Evolutionary conservation across 192 early-diverging fungal species (phyloP).

Genomic region (Lobosporangium transversale): DNA sequence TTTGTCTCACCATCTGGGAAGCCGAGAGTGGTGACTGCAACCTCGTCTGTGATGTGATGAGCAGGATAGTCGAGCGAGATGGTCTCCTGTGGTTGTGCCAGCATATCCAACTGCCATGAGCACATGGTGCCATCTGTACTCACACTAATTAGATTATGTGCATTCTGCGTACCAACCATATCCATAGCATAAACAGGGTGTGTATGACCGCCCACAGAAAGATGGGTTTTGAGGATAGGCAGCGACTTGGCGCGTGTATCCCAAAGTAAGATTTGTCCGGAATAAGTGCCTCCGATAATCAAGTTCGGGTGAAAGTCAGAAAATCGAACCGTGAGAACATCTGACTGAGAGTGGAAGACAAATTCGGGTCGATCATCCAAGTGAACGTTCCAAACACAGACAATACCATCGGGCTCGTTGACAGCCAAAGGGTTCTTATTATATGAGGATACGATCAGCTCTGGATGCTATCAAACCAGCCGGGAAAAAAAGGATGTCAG

Average conservation of each 20-base stretch:
- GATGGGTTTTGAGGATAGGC: conserved; percentile 93
- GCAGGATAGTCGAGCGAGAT: conserved; percentile 80
- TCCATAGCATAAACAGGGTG: conserved; percentile 93
- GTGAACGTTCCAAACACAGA: conserved; percentile 94
- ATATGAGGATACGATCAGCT: conserved; percentile 90
- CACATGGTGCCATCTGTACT: conserved; percentile 97
- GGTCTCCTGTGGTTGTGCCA: conserved; percentile 94
- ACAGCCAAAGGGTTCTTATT: conserved; percentile 88
- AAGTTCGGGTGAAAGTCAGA: conserved; percentile 93
- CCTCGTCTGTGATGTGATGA: conserved; percentile 89
- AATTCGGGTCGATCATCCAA: conserved; percentile 91
- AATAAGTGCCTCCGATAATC: conserved; percentile 95
- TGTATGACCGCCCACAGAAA: conserved; percentile 93
- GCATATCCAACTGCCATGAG: conserved; percentile 97
- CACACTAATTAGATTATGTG: conserved; percentile 91
- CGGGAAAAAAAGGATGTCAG: too few species aligned
- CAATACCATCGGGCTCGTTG: conserved; percentile 95
- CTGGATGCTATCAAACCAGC: conserved; percentile 83
- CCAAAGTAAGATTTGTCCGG: conserved; percentile 98
- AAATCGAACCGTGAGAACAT: conserved; percentile 88
- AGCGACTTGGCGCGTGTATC: conserved; percentile 91
- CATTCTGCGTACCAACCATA: conserved; percentile 95
- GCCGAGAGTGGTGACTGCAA: conserved; percentile 89
- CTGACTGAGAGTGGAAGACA: conserved; percentile 93
- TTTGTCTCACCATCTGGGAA: conserved; percentile 95